A percentile compares a stretch with the other conserved stretches of the same genome.
phyloP scores from a whole-genome alignment of 306 rosid genomes.

The Prunus kanzakura region DNA sequence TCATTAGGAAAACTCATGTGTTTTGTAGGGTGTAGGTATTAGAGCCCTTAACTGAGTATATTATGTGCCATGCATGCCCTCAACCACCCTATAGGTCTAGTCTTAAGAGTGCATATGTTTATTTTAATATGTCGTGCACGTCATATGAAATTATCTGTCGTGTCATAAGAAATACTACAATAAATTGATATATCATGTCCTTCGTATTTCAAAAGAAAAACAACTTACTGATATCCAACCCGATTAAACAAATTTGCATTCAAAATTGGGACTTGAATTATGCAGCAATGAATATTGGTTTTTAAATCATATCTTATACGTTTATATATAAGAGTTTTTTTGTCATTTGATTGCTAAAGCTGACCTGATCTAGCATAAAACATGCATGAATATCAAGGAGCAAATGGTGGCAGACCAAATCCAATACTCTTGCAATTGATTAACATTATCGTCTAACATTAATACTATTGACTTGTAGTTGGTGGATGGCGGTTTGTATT shows the following conservation, averaged over 20 bases:
- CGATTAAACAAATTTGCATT: not conserved
- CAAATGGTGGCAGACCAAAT: slow-evolving; percentile 20
- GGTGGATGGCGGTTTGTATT: not conserved
- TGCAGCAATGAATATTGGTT: not conserved
- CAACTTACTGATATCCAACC: too few species aligned
- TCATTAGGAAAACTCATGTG: too few species aligned
- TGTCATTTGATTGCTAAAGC: slow-evolving; percentile 30
- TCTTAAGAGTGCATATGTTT: too few species aligned
- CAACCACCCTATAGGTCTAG: too few species aligned
- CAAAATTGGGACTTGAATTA: not conserved
- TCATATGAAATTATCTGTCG: too few species aligned
- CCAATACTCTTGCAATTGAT: slow-evolving; percentile 4
- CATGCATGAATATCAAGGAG: not conserved
- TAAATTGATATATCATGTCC: too few species aligned
- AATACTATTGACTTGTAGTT: slow-evolving; percentile 12
- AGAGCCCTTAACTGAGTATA: too few species aligned
- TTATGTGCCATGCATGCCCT: too few species aligned
- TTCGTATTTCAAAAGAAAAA: too few species aligned
- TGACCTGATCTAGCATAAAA: slow-evolving; percentile 16
- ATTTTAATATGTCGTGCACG: too few species aligned
- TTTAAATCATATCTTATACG: not conserved
- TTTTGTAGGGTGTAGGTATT: too few species aligned
- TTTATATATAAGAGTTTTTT: not conserved
- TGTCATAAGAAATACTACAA: too few species aligned
- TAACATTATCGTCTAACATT: slow-evolving; percentile 7